Base-by-base conservation (phyloP, 2,329 filamentous ascomycete species). In the Fusarium protoensiforme region DNA sequence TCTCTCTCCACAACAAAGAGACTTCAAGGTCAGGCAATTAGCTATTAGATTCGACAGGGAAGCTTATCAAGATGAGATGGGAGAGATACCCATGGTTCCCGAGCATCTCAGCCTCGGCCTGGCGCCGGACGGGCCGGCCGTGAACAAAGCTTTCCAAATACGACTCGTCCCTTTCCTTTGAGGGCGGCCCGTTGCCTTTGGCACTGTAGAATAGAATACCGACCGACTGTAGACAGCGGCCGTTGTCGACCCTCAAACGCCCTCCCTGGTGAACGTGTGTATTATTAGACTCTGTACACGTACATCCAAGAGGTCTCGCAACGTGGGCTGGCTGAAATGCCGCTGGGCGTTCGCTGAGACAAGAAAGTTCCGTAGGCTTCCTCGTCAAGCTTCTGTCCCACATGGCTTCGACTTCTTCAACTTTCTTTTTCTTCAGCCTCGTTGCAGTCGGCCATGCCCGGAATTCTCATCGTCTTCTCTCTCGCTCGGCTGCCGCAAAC, bases 261-360 rank as follows among this genome's bases (percentile, higher is more conserved):
- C 41, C 39, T 10, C 10, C 16, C 9, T n/a, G n/a, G 16, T 20
- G 46, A 31, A 66, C 33, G 41, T 39, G 57, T 57, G 68, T 65
- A 67, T 62, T 60, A 53, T 71, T 75, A 64, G 63, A 75, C n/a
- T n/a, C n/a, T n/a, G 27, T 29, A 36, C 14, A 2, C 14, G 35
- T 14, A 51, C 27, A 7, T 31, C 24, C 18, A 13, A 27, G 43
- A 27, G 20, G 18, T 13, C 27, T 31, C 27, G 58, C 58, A 66
- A 68, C 56, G 46, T 61, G 43, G 51, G 39, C 36, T 36, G 22
- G 59, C 59, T 48, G 41, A 36, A 36, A 20, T 51, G 46, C 27
- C 46, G 14, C 39, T 33, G 38, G 51, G 46, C 27, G 27, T 51
- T 51, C 20, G 48, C 20, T 33, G 35, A 48, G 22, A 65, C n/a